Conservation (phyloP, 257 asterid species). For the Ophiorrhiza pumila region DNA sequence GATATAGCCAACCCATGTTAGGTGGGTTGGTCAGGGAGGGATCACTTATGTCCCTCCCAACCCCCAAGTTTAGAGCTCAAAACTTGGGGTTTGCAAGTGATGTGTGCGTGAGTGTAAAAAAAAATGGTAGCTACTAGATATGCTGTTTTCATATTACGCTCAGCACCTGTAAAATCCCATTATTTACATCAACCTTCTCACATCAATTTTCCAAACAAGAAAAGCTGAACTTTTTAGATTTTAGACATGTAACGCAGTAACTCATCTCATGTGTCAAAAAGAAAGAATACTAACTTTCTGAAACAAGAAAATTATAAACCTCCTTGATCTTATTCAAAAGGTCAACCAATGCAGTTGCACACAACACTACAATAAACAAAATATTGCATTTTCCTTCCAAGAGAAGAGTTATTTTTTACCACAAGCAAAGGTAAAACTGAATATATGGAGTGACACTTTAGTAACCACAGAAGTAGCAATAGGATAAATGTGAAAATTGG, state of each 20-base stretch:
- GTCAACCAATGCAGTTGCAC: neutral
- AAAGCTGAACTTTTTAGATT: neutral
- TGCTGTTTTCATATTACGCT: neutral
- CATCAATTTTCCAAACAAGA: neutral
- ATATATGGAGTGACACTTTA: too few relatives aligned
- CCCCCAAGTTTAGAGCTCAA: too few relatives aligned
- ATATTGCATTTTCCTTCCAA: neutral
- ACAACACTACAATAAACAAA: neutral
- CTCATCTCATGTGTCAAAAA: neutral
- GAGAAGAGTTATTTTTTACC: neutral
- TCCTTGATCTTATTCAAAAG: neutral
- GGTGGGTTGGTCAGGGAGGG: too few relatives aligned
- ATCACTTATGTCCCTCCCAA: too few relatives aligned
- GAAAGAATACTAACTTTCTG: neutral
- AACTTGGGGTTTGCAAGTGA: too few relatives aligned
- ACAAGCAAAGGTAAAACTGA: too few relatives aligned
- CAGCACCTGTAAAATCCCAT: neutral
- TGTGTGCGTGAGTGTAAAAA: too few relatives aligned
- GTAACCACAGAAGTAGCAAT: too few relatives aligned
- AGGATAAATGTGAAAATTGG: too few relatives aligned
- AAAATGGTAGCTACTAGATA: too few relatives aligned
- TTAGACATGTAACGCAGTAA: neutral
- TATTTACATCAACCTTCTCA: neutral
- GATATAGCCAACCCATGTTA: neutral
- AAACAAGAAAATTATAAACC: neutral